These are phyloP conservation scores for Iris pallida DNA, from an alignment of 116 monocot species.

Conservation along the genomic window DNA sequence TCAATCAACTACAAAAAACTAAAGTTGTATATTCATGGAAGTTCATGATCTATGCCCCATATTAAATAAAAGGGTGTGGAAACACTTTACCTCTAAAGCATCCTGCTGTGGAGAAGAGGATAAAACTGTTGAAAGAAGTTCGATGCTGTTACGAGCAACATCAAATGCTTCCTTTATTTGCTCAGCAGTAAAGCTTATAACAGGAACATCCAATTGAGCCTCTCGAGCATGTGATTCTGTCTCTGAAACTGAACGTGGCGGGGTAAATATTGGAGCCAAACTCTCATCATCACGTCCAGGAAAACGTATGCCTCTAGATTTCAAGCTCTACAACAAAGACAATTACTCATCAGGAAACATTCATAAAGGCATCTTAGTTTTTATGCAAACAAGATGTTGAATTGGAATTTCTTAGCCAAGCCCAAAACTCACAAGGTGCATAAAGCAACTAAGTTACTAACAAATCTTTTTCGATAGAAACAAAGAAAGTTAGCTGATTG, in stretches of 20 bases:
- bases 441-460: too few relatives aligned
- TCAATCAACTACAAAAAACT: too few relatives aligned
- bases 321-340: conserved; percentile 65
- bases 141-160: conserved; percentile 79
- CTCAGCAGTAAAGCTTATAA: conserved; percentile 47
- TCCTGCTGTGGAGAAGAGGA: conserved; percentile 88
- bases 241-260: conserved; percentile 58
- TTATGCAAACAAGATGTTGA: not conserved
- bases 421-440: too few relatives aligned
- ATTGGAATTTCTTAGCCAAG: too few relatives aligned
- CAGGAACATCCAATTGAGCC: conserved; percentile 30
- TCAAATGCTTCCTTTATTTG: conserved; percentile 82
- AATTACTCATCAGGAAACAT: not conserved
- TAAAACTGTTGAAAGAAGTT: conserved; percentile 88
- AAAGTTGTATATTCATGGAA: too few relatives aligned
- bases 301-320: conserved; percentile 85
- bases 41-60: too few relatives aligned
- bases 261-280: conserved; percentile 83
- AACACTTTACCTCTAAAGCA: conserved; percentile 45
- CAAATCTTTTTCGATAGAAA: too few relatives aligned
- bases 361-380: not conserved
- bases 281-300: conserved; percentile 87
- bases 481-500: too few relatives aligned
- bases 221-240: conserved; percentile 38
- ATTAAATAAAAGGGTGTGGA: too few relatives aligned